A percentile compares a stretch with the other conserved stretches of the same genome.
Evolutionary conservation across 495 filamentous ascomycete species (phyloP).

Genomic region (Trichocladium antarcticum): DNA sequence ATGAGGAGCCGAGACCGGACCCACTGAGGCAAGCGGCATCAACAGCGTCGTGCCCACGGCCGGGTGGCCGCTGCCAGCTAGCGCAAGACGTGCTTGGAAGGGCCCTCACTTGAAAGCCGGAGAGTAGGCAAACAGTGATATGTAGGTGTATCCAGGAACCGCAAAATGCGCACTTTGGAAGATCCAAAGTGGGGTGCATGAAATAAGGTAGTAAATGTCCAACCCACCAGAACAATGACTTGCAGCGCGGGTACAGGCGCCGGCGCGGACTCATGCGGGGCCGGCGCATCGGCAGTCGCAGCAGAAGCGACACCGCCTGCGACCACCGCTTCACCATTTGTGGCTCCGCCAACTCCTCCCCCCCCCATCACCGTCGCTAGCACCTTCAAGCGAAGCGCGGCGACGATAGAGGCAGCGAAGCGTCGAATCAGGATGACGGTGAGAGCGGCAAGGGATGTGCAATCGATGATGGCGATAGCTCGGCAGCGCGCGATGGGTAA

Average conservation of each 20-base stretch:
- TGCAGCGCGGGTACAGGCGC: constrained; percentile 49
- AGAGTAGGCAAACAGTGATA: too few relatives aligned
- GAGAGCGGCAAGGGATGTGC: too few relatives aligned
- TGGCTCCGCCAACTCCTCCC: constrained; percentile 2
- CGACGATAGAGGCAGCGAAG: neutral
- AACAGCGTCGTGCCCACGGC: too few relatives aligned
- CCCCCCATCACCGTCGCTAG: neutral
- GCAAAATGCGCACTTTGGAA: too few relatives aligned
- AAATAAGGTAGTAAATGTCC: neutral
- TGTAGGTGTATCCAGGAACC: too few relatives aligned
- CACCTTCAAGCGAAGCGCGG: neutral
- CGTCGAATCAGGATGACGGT: too few relatives aligned
- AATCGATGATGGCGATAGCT: neutral
- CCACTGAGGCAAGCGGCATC: neutral
- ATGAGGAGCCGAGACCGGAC: neutral
- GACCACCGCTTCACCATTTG: neutral
- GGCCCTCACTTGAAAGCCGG: too few relatives aligned
- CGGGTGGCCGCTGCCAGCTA: too few relatives aligned
- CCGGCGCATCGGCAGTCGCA: constrained; percentile 7
- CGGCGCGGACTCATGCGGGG: constrained; percentile 8
- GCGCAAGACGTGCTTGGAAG: too few relatives aligned
- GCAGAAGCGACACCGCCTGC: constrained; percentile 3
- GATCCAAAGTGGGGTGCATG: too few relatives aligned
- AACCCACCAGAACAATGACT: constrained; percentile 69
- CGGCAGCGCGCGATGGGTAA: neutral